Evolutionary conservation across 306 rosid genomes (phyloP), one percentile per base, ranked within the genome.

Genomic region (Cucurbita argyrosperma): DNA sequence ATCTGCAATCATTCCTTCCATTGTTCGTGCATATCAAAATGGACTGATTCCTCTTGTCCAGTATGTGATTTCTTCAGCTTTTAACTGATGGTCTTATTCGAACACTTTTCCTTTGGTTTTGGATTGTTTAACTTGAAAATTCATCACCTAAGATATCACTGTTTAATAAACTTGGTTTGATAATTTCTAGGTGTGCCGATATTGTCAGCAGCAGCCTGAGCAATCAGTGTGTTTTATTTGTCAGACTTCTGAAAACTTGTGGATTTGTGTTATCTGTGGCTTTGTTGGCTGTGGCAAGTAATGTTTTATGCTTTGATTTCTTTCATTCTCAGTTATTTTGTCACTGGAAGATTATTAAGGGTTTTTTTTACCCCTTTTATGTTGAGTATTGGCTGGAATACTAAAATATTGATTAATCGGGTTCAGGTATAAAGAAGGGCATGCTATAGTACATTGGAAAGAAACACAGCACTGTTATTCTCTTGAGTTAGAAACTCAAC

Each of bases 1-100:
- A 94, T 94, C 63, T 94, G 98, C 88, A 94, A 94, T 75, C 98
- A 94, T 83, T 94, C 98, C 79, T 94, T 94, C 77, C 98, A 94
- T 62, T 86, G 92, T 76, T 94, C 98, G 3, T 90, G 98, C 70
- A 94, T 94, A 80, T 94, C 98, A 65, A 94, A 89, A 80, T 90
- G 96, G 96, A 87, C 92, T 0, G 97, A 94, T 85, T 89, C 96
- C 69, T 94, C 98, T 79, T 94, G 98, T 81, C 98, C 98, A 55
- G 98, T 94, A 85, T 82, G 92, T 89, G 63, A 52, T 73, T 73
- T 54, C 45, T 49, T 75, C 60, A 57, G 14, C 57, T 18, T 47
- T 47, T 68, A 47, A 38, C 57, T 13, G 13, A 7, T 43, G 39
- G 1, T 47, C 8, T 68, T 49, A 49, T 47, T 69, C 59, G 7